A percentile compares a stretch with the other conserved stretches of the same genome.
phyloP scores from a whole-genome alignment of 495 filamentous ascomycete species.

The Penicillium verhagenii region DNA sequence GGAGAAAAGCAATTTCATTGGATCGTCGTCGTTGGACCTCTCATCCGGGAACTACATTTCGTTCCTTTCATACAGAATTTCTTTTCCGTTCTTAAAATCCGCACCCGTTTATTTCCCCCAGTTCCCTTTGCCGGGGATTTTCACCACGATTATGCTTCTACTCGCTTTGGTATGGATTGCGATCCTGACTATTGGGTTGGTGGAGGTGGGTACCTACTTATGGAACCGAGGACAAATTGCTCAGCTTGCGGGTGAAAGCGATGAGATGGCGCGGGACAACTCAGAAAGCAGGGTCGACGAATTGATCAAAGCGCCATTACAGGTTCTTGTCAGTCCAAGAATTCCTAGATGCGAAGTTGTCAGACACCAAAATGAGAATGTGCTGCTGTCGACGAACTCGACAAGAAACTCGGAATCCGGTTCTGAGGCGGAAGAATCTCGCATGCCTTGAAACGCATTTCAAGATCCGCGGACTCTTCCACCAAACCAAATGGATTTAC shows the following conservation, averaged over 20 bases:
- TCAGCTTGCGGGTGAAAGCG: not conserved
- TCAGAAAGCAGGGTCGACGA: not conserved
- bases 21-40: not conserved
- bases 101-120: slow-evolving; percentile 9
- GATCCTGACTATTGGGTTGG: slow-evolving; percentile 24
- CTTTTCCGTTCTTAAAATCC: slow-evolving; percentile 11
- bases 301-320: slow-evolving; percentile 8
- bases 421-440: slow-evolving; percentile 17
- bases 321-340: not conserved
- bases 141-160: slow-evolving; percentile 22
- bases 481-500: not conserved
- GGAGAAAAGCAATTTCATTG: not conserved
- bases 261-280: slow-evolving; percentile 2
- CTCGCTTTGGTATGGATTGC: slow-evolving; percentile 28
- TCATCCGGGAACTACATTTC: slow-evolving; percentile 9
- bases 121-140: slow-evolving; percentile 13
- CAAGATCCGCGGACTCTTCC: no score
- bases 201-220: slow-evolving; percentile 24
- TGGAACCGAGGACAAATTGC: slow-evolving; percentile 11
- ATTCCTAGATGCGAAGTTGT: not conserved
- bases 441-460: slow-evolving; percentile 2
- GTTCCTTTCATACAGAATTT: slow-evolving; percentile 18
- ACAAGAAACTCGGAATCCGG: slow-evolving; percentile 10
- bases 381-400: not conserved
- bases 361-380: not conserved